Conservation (phyloP, 768 basidiomycete species). For the Pholiota conissans region DNA sequence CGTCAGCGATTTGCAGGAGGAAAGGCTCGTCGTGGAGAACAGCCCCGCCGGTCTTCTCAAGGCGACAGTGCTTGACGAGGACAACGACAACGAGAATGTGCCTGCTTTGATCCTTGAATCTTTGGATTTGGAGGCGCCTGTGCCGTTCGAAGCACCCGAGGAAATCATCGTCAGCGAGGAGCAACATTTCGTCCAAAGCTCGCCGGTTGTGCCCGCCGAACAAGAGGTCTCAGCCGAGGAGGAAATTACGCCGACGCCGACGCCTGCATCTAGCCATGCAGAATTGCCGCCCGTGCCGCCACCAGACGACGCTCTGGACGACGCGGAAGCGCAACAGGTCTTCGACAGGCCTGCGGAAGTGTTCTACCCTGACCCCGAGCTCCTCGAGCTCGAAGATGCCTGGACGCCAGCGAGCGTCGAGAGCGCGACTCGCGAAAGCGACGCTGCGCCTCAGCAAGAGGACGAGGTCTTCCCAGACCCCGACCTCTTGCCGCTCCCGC, state of each 20-base stretch:
- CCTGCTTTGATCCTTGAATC: background rate
- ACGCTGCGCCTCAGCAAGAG: background rate
- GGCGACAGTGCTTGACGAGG: constrained; percentile 10
- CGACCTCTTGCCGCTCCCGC: constrained; percentile 34
- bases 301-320: background rate
- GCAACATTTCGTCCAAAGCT: background rate
- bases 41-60: constrained; percentile 13
- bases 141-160: background rate
- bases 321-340: background rate
- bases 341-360: background rate
- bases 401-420: background rate
- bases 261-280: background rate
- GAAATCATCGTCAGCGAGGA: background rate
- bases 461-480: constrained; percentile 1
- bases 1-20: background rate
- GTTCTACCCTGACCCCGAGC: constrained; percentile 1
- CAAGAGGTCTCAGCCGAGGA: background rate
- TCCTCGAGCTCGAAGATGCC: background rate
- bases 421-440: background rate
- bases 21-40: constrained; percentile 10
- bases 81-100: background rate
- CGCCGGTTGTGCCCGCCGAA: background rate
- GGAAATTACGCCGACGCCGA: background rate
- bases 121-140: background rate
- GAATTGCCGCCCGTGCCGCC: background rate